Evolutionary conservation across 257 asterid genomes (phyloP).

Genomic region (Solanum corneliomulleri): DNA sequence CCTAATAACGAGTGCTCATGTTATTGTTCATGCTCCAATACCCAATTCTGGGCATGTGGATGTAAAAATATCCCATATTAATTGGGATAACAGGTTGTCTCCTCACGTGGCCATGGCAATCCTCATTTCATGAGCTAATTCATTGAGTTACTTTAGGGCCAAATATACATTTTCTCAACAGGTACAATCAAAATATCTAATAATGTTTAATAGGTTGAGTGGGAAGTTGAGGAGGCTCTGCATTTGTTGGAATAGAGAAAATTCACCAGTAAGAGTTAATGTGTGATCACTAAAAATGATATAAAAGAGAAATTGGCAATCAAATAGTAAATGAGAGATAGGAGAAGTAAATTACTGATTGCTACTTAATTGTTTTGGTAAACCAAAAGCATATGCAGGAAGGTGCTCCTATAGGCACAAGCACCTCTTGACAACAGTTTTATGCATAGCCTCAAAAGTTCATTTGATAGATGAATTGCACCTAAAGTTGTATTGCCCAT

Average conservation of each 20-base stretch:
- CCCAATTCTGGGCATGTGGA: not conserved
- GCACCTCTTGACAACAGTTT: not conserved
- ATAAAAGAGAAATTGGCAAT: not conserved
- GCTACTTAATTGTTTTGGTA: not conserved
- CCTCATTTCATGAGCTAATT: not conserved
- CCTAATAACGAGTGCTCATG: not conserved
- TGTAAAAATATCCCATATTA: not conserved
- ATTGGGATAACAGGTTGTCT: not conserved
- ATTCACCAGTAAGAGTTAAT: not conserved
- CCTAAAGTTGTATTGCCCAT: not conserved
- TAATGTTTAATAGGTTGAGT: not conserved
- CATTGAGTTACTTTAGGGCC: not conserved
- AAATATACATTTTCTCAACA: not conserved
- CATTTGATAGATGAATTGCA: not conserved
- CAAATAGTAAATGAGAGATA: not conserved
- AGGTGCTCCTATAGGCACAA: not conserved
- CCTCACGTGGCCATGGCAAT: not conserved
- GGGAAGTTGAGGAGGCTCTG: not conserved
- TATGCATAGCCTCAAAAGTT: not conserved
- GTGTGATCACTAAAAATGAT: not conserved
- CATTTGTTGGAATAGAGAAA: not conserved
- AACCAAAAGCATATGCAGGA: not conserved
- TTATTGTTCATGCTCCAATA: not conserved
- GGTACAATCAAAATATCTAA: not conserved
- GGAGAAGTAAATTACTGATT: not conserved